Conservation (phyloP, 768 basidiomycete species). For the Suillus cothurnatus region DNA sequence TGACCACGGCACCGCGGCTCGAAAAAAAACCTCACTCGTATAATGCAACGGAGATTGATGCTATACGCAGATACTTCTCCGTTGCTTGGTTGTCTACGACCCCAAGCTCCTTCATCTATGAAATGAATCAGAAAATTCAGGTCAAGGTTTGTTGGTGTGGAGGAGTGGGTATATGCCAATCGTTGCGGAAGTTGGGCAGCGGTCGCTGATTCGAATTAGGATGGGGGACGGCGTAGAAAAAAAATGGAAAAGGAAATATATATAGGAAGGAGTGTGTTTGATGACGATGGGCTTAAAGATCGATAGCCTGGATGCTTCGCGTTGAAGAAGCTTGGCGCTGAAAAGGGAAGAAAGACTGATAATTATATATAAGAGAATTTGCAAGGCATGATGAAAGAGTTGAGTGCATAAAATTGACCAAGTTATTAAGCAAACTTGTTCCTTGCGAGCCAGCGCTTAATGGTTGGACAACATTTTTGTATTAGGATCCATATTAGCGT, state of each 20-base stretch:
- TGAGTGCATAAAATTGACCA: not conserved
- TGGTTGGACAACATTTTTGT: too few species aligned
- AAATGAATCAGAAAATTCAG: not conserved
- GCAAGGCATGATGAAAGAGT: not conserved
- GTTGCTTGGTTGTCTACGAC: slow-evolving; percentile 13
- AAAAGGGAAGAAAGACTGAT: not conserved
- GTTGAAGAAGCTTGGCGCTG: not conserved
- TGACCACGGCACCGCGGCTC: not conserved
- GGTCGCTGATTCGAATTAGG: not conserved
- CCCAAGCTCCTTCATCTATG: slow-evolving; percentile 18
- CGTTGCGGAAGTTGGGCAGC: not conserved
- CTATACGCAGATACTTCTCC: slow-evolving; percentile 36
- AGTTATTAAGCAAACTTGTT: not conserved
- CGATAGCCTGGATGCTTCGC: not conserved
- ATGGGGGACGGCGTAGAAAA: not conserved
- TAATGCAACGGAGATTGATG: slow-evolving; percentile 38
- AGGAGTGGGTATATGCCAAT: not conserved
- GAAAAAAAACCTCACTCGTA: slow-evolving; percentile 36
- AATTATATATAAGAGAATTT: not conserved
- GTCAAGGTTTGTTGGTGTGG: not conserved
- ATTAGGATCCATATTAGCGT: too few species aligned
- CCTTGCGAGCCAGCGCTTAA: too few species aligned
- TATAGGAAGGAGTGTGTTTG: not conserved
- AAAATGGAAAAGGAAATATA: not conserved
- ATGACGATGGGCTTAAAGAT: not conserved